A percentile compares a stretch with the other conserved stretches of the same genome.
Evolutionary conservation across 208 protist genomes (phyloP).

Genomic region (Leishmania arabica): DNA sequence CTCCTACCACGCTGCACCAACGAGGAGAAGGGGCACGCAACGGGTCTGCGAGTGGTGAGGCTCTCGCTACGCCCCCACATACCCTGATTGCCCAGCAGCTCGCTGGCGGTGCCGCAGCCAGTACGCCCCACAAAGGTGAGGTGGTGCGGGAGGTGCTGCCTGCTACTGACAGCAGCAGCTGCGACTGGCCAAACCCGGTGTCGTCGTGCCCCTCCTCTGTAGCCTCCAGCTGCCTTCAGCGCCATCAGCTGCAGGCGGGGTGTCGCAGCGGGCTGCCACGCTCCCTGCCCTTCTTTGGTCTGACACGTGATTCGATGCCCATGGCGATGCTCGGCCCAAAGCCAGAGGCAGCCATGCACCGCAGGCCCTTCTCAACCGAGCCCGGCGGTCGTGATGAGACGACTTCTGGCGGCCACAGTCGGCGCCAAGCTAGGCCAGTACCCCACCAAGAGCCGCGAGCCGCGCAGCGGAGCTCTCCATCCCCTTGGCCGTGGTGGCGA

Average conservation of each 20-base stretch:
- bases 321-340: not conserved
- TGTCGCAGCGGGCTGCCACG: constrained; percentile 25
- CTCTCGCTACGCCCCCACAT: not conserved
- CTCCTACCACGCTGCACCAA: constrained; percentile 2
- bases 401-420: no score
- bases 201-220: constrained; percentile 18
- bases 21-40: not conserved
- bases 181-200: not conserved
- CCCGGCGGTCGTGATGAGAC: not conserved
- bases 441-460: not conserved
- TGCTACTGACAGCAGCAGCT: not conserved
- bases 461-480: not conserved
- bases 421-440: not conserved
- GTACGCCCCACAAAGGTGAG: not conserved
- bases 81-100: not conserved
- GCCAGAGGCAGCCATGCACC: not conserved
- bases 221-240: constrained; percentile 15
- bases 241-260: constrained; percentile 21
- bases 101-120: not conserved
- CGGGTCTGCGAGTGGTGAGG: not conserved
- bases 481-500: not conserved
- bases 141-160: constrained; percentile 15
- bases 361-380: constrained; percentile 9
- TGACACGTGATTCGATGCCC: constrained; percentile 11
- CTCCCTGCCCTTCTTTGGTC: constrained; percentile 4